Evolutionary conservation across 768 basidiomycete species (phyloP), one percentile per base, ranked within the genome.

Genomic region (Myochromella boudieri): DNA sequence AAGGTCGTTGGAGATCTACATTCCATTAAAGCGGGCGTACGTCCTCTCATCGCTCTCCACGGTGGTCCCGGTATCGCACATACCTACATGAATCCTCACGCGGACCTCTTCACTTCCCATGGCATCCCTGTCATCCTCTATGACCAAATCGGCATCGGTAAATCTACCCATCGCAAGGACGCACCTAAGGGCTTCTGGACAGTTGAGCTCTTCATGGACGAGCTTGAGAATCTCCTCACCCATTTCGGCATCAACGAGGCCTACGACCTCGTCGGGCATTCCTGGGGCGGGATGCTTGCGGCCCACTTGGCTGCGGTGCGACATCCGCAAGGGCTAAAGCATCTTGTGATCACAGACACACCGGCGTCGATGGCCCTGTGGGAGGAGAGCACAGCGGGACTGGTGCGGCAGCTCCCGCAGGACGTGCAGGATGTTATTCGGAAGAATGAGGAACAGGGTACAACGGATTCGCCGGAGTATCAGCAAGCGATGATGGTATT

Each of bases 241-340:
- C 51, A 74, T 21, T 63, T 82, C 12, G 67, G 62, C 0, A 68
- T 80, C 49, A 34, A 56, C 9, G 52, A 58, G 7, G 49, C 56
- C 26, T 81, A 70, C 55, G 68, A 74, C 51, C 54, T 82, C 1
- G 49, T 74, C 1, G 81, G 81, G 0, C 80, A 82, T 38, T 79
- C 76, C 6, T 80, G 79, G 79, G 81, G 81, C 11, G 78, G 72
- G 3, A 78, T 78, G 65, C 62, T 82, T 6, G 77, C 62, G 0
- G 53, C 64, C 4, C 65, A 72, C 25, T 74, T 68, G 37, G 74
- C 55, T 6, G 59, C 66, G 27, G 51, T 59, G n/a, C 60, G 63
- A 11, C 64, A 69, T 14, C 75, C 75, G 1, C 29, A 43, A 0
- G 73, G 74, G 0, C 50, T 78, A 9, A 64, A 59, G 37, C 66